Evolutionary conservation across 2,329 filamentous ascomycete genomes (phyloP).

Genomic region (Diplodia scrobiculata): DNA sequence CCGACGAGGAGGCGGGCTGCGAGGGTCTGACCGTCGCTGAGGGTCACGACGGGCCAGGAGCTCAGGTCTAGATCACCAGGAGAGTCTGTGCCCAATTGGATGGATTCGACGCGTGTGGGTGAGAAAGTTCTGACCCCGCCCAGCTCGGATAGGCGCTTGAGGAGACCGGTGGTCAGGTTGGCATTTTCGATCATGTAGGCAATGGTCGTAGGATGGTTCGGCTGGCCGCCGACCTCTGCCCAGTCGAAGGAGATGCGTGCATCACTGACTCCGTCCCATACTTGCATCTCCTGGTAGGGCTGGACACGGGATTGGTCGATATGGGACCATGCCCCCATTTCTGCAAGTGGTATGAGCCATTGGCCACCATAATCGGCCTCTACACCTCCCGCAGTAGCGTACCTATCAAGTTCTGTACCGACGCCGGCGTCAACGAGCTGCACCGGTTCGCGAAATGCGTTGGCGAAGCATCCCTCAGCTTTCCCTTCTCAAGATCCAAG

Average conservation of each 20-base stretch:
- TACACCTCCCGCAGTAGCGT: not conserved
- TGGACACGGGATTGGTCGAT: constrained; percentile 74
- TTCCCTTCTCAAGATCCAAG: constrained; percentile 74
- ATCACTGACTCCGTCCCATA: constrained; percentile 92
- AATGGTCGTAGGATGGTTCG: constrained; percentile 60
- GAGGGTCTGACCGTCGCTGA: constrained; percentile 68
- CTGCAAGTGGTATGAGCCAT: constrained; percentile 35
- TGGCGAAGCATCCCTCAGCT: constrained; percentile 60
- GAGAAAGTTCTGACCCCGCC: constrained; percentile 71
- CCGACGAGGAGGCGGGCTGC: constrained; percentile 84
- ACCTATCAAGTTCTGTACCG: constrained; percentile 74
- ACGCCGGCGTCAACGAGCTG: constrained; percentile 88
- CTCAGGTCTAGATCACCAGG: constrained; percentile 71
- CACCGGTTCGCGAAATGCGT: constrained; percentile 87
- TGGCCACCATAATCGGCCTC: not conserved
- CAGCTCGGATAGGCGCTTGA: constrained; percentile 70
- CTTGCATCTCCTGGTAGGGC: constrained; percentile 93
- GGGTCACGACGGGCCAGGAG: constrained; percentile 81
- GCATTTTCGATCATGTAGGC: constrained; percentile 97
- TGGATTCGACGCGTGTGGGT: constrained; percentile 75
- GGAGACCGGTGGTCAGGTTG: constrained; percentile 78
- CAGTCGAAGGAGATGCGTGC: constrained; percentile 88
- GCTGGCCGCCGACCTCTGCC: constrained; percentile 54
- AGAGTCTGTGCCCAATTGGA: constrained; percentile 68
- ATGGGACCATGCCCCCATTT: constrained; percentile 83